Evolutionary conservation across 1,284 basidiomycete genomes (phyloP).

Genomic region (Coniferiporia weirii): DNA sequence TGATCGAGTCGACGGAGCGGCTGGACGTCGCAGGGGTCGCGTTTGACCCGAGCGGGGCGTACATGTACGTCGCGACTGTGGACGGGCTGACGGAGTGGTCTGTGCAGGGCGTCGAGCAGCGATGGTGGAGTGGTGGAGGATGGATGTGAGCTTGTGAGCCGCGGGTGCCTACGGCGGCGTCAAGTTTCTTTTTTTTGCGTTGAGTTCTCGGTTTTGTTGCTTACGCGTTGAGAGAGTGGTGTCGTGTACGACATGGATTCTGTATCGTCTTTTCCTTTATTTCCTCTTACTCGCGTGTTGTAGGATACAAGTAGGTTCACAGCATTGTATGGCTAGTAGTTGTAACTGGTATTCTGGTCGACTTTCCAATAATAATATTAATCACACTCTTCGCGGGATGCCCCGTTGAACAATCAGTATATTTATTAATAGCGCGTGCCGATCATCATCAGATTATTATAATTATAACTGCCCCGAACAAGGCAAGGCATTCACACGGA

Average conservation of each 20-base stretch:
- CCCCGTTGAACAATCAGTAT: no score
- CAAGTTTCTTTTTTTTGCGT: no score
- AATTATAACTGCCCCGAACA: no score
- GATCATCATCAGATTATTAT: no score
- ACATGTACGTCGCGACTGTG: conserved; percentile 62
- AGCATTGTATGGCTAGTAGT: not conserved
- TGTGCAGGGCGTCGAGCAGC: conserved; percentile 53
- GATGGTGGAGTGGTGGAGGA: conserved; percentile 47
- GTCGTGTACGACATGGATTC: not conserved
- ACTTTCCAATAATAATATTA: no score
- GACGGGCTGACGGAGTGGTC: conserved; percentile 63
- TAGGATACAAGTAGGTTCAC: not conserved
- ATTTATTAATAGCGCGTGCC: no score
- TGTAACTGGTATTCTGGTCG: no score
- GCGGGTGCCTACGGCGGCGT: no score
- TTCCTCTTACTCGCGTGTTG: no score
- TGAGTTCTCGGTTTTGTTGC: no score
- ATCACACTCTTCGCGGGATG: no score
- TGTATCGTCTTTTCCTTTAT: not conserved
- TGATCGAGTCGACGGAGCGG: conserved; percentile 18
- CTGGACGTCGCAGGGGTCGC: conserved; percentile 67
- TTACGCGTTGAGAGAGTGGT: not conserved
- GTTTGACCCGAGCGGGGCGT: conserved; percentile 65
- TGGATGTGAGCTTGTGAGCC: conserved; percentile 24
- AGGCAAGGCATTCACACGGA: no score